phyloP scores from a whole-genome alignment of 2,329 filamentous ascomycete genomes.

The Dryadomyces quercus-mongolicae region DNA sequence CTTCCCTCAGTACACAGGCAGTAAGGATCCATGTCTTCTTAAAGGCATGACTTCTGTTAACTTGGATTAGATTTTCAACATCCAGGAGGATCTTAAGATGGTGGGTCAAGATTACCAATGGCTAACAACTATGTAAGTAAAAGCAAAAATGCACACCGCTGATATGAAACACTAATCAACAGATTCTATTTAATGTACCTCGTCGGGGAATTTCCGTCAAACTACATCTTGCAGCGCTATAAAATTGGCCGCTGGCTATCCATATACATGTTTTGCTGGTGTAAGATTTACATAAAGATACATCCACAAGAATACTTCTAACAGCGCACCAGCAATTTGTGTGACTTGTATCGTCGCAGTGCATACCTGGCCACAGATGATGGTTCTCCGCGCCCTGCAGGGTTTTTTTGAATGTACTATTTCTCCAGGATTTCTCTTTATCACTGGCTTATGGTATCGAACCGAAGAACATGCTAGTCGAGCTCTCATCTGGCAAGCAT shows the following conservation, averaged over 20 bases:
- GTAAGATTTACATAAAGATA: neutral
- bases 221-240: conserved; percentile 18
- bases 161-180: neutral
- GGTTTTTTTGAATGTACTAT: conserved; percentile 26
- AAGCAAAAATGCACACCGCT: neutral
- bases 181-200: conserved; percentile 20
- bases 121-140: conserved; percentile 20
- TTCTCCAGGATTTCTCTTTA: conserved; percentile 24
- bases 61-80: conserved; percentile 16
- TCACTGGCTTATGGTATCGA: conserved; percentile 25
- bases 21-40: conserved; percentile 6
- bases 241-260: conserved; percentile 15
- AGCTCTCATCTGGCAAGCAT: conserved; percentile 23
- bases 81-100: conserved; percentile 17
- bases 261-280: conserved; percentile 18
- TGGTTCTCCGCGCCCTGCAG: conserved; percentile 22
- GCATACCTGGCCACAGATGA: conserved; percentile 24
- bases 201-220: conserved; percentile 20
- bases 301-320: neutral
- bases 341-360: conserved; percentile 24
- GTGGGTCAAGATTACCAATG: conserved; percentile 15
- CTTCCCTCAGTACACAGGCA: conserved; percentile 25
- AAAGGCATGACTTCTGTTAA: neutral
- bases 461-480: conserved; percentile 24
- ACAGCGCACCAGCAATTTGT: conserved; percentile 10